These are phyloP conservation scores for Fraxinus anomala DNA, from an alignment of 257 asterid genomes.

Conservation along the genomic window DNA sequence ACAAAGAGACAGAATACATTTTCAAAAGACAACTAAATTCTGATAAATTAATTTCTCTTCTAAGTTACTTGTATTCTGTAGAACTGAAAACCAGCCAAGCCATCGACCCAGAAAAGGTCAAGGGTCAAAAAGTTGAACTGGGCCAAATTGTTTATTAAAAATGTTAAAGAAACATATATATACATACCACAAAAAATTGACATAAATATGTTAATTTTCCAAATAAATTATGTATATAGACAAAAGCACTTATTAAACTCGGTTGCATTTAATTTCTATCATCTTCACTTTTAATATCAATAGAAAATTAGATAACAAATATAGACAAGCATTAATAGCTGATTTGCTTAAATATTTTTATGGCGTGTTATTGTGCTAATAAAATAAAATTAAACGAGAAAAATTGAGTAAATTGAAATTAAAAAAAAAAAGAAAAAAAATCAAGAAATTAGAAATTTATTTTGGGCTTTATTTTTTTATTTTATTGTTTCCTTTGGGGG, in stretches of 20 bases:
- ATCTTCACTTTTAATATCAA: background rate
- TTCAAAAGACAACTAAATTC: background rate
- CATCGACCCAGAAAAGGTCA: background rate
- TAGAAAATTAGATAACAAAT: background rate
- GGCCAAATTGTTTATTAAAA: background rate
- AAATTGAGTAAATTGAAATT: background rate
- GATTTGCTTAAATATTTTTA: too few relatives aligned
- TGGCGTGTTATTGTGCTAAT: background rate
- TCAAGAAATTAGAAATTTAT: background rate
- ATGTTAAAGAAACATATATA: too few relatives aligned
- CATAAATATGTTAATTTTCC: background rate
- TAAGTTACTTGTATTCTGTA: background rate
- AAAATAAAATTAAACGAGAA: background rate
- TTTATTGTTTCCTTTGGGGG: too few relatives aligned
- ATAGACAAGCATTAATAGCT: background rate
- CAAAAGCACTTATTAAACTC: background rate
- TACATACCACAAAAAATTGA: background rate
- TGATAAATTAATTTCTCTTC: background rate
- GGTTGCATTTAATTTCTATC: background rate
- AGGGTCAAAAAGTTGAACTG: background rate
- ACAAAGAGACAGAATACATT: background rate
- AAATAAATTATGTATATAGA: background rate
- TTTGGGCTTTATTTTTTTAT: background rate
- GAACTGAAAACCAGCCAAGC: background rate
- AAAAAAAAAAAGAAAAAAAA: too few relatives aligned